phyloP scores from a whole-genome alignment of 306 rosid species.

The Castanospermum australe region DNA sequence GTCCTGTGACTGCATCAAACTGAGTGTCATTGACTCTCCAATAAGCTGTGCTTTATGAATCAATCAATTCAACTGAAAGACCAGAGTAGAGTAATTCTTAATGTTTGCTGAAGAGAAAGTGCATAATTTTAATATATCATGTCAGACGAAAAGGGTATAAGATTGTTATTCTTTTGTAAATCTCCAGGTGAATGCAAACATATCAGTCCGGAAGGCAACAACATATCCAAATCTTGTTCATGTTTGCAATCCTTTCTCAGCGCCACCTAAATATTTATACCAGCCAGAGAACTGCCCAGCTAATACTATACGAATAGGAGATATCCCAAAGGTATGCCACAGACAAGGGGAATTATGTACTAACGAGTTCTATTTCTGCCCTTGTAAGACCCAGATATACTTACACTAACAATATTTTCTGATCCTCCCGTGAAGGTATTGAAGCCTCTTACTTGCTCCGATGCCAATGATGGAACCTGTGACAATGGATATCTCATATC shows the following conservation, averaged over 20 bases:
- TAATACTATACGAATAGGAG: constrained; percentile 65
- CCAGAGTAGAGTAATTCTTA: too few species aligned
- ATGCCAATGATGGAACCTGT: constrained; percentile 42
- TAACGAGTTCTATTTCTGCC: not conserved
- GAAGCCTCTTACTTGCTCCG: constrained; percentile 44
- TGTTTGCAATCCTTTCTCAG: constrained; percentile 87
- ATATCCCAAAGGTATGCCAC: constrained; percentile 61
- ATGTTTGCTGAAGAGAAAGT: too few species aligned
- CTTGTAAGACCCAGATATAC: not conserved
- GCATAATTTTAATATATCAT: too few species aligned
- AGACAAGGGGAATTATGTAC: not conserved
- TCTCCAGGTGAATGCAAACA: constrained; percentile 63
- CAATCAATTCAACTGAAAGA: too few species aligned
- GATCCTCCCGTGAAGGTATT: constrained; percentile 44
- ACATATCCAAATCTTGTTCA: constrained; percentile 28
- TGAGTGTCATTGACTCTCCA: too few species aligned
- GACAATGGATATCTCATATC: constrained; percentile 36
- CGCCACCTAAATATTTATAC: constrained; percentile 69
- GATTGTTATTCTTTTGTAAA: not conserved
- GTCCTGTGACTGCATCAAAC: too few species aligned
- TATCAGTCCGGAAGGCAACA: constrained; percentile 38
- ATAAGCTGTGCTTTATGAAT: too few species aligned
- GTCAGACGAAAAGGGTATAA: too few species aligned
- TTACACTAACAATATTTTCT: not conserved
- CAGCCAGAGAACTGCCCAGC: constrained; percentile 66